Evolutionary conservation across 2,329 filamentous ascomycete species (phyloP).

Genomic region (Aspergillus vadensis): DNA sequence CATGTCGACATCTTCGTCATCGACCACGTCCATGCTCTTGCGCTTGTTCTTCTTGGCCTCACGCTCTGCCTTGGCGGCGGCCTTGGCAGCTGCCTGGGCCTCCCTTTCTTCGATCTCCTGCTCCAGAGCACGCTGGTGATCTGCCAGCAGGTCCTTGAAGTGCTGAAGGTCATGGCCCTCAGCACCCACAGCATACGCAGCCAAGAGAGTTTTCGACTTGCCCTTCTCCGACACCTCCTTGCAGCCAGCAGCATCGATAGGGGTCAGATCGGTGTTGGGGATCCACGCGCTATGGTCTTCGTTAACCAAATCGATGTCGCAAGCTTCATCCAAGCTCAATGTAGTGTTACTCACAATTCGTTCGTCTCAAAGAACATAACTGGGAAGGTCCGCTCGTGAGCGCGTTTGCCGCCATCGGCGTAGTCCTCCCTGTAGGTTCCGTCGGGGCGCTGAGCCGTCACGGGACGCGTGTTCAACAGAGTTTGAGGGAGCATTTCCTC

Average conservation of each 20-base stretch:
- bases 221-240: constrained; percentile 65
- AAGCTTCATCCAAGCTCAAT: not conserved
- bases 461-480: constrained; percentile 75
- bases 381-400: constrained; percentile 81
- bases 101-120: constrained; percentile 66
- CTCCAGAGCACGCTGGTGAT: constrained; percentile 59
- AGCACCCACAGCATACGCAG: constrained; percentile 77
- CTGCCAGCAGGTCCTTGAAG: constrained; percentile 76
- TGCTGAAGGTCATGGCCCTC: constrained; percentile 75
- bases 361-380: constrained; percentile 95
- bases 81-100: constrained; percentile 62
- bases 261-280: constrained; percentile 76
- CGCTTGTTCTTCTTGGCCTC: constrained; percentile 52
- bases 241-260: constrained; percentile 73
- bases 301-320: constrained; percentile 16
- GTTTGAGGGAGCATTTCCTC: constrained; percentile 87
- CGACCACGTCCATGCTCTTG: constrained; percentile 54
- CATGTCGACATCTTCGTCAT: constrained; percentile 60
- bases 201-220: constrained; percentile 79
- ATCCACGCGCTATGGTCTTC: constrained; percentile 74
- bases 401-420: constrained; percentile 82
- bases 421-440: constrained; percentile 87
- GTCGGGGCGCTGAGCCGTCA: constrained; percentile 78
- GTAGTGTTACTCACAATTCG: constrained; percentile 77
- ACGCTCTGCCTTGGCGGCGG: constrained; percentile 55